Conservation (phyloP, 345 rosid species). For the Citrus glauca region DNA sequence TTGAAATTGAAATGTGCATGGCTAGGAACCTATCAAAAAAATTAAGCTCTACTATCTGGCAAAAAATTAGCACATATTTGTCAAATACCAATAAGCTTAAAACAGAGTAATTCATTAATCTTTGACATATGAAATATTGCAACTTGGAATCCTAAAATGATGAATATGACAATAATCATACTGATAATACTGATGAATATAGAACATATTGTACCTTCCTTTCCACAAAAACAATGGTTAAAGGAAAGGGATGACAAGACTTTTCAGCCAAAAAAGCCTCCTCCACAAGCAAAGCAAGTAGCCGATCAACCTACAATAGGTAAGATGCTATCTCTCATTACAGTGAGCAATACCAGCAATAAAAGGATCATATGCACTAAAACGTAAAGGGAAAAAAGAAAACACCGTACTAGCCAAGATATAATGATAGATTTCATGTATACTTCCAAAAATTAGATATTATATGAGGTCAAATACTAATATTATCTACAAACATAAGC, state of each 20-base stretch:
- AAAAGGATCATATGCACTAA: not conserved
- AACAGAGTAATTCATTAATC: not conserved
- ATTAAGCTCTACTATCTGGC: not conserved
- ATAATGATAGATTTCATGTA: not conserved
- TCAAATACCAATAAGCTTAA: not conserved
- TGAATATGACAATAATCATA: not conserved
- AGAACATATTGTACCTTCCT: constrained; percentile 27
- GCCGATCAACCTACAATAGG: constrained; percentile 30
- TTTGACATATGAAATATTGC: not conserved
- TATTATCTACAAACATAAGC: not conserved
- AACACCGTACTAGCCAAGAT: not conserved
- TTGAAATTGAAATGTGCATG: not conserved
- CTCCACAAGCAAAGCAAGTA: constrained; percentile 34
- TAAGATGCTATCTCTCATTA: not conserved
- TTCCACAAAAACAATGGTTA: constrained; percentile 42
- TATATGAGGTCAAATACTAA: not conserved
- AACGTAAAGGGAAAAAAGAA: not conserved
- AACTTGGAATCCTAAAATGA: not conserved
- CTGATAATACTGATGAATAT: not conserved
- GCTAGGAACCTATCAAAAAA: not conserved
- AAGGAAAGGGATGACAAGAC: constrained; percentile 31
- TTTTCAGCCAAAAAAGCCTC: constrained; percentile 29
- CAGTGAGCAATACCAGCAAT: not conserved
- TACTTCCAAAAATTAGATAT: not conserved
- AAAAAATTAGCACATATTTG: not conserved